Evolutionary conservation across 768 basidiomycete species (phyloP), one percentile per base, ranked within the genome.

Genomic region (Phylloporus rhodoxanthus): DNA sequence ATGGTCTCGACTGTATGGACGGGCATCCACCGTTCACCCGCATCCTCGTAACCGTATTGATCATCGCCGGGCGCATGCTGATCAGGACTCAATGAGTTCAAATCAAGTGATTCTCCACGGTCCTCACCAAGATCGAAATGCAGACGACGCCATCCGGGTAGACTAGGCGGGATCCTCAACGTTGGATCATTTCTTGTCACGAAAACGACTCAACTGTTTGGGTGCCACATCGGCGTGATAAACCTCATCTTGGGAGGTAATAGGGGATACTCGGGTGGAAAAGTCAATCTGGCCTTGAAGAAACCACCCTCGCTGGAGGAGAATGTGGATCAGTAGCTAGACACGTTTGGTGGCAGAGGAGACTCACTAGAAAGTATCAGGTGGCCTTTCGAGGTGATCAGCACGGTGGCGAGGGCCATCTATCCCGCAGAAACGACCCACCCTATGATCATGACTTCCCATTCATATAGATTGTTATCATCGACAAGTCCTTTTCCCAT

Each of bases 1-100:
- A 99, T 98, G 5, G 92, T 91, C 73, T 98, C 93, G 29, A 97
- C 87, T 1, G 89, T 88, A 66, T 99, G 96, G 40, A 99, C 92
- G 4, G 96, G 96, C 75, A 94, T 74, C 96, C 96, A 99, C 54
- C 96, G 74, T 72, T 99, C 96, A 38, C 91, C 87, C 2, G 96
- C 92, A 60, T 94, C 91, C 67, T 99, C 96, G 61, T 95, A 97
- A 10, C 95, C 88, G 59, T 88, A 97, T 66, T 97, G 89, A 69
- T 99, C 95, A 33, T 94, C 91, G 28, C 93, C 95, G 0, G 95
- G 95, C 30, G 89, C 82, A 62, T 98, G 95, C 91, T 96, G 57
- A 28, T 38, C 20, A 34, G 5, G 47, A 56, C 26, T 28, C 28
- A 21, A 46, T 56, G 21, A 56, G 38, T 26, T 23, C 43, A 21